Percentiles rank a stretch among this genome's conserved stretches.
phyloP scores from a whole-genome alignment of 2,329 filamentous ascomycete genomes.

The Tolypocladium ovalisporum region DNA sequence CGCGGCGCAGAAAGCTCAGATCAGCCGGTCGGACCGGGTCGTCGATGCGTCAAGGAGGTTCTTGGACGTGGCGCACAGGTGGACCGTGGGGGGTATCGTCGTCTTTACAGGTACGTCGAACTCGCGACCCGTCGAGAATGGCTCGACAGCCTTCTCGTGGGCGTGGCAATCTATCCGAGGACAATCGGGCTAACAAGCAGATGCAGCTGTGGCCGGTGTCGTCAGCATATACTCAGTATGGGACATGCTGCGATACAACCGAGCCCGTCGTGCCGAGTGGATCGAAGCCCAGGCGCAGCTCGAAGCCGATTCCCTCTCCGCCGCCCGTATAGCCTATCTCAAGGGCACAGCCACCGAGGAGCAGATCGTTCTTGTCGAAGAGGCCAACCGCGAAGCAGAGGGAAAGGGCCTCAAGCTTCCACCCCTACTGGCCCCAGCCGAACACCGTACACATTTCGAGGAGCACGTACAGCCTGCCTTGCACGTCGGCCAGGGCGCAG shows the following conservation, averaged over 20 bases:
- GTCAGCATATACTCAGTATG: conserved; percentile 47
- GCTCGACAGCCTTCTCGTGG: background rate
- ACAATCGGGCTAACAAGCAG: background rate
- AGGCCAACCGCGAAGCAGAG: conserved; percentile 38
- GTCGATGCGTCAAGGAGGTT: conserved; percentile 36
- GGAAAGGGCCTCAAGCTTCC: conserved; percentile 35
- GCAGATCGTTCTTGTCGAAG: conserved; percentile 45
- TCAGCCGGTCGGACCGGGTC: conserved; percentile 40
- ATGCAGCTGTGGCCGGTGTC: conserved; percentile 39
- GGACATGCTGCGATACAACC: conserved; percentile 53
- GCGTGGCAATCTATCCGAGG: background rate
- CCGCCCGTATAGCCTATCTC: conserved; percentile 50
- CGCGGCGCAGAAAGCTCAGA: conserved; percentile 49
- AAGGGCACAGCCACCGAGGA: conserved; percentile 44
- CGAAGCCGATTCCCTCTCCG: conserved; percentile 42
- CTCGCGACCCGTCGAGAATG: background rate
- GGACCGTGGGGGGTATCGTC: conserved; percentile 43
- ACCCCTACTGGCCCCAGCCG: conserved; percentile 36
- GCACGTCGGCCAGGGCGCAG: conserved; percentile 9
- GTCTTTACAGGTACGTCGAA: conserved; percentile 42
- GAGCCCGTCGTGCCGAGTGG: conserved; percentile 48
- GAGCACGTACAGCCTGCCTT: conserved; percentile 22
- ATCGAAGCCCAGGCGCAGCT: conserved; percentile 42
- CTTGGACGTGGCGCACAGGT: conserved; percentile 45
- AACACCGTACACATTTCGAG: conserved; percentile 24